These are phyloP conservation scores for Orychophragmus violaceus DNA, from an alignment of 345 rosid genomes.

Conservation along the genomic window DNA sequence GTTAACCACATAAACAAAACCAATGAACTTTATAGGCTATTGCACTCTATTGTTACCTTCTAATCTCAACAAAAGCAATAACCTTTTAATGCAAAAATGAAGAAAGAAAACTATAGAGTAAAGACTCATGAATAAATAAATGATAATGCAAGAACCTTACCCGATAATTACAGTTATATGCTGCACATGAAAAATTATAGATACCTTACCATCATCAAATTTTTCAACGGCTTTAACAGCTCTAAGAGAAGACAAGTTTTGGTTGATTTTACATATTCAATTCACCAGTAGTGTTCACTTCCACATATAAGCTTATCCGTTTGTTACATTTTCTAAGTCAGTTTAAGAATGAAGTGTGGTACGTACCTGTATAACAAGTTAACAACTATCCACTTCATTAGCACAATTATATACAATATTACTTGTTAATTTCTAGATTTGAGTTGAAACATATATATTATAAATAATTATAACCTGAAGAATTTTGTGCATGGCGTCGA, in stretches of 20 bases:
- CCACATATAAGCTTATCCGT: neutral
- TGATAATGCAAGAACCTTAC: neutral
- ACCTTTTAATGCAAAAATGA: neutral
- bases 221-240: neutral
- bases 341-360: constrained; percentile 10
- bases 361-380: constrained; percentile 27
- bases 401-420: constrained; percentile 2
- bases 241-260: constrained; percentile 1
- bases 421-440: neutral
- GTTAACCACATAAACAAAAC: neutral
- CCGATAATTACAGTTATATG: neutral
- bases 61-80: neutral
- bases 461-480: constrained; percentile 86
- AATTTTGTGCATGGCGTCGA: constrained; percentile 99
- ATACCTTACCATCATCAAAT: constrained; percentile 8
- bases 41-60: neutral
- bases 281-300: constrained; percentile 3
- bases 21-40: neutral
- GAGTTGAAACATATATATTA: constrained; percentile 21
- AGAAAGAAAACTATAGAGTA: neutral
- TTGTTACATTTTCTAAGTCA: neutral
- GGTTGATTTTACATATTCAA: neutral
- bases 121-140: constrained; percentile 11
- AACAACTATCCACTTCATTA: constrained; percentile 24
- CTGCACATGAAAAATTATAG: neutral